Conservation (phyloP, 2,329 filamentous ascomycete species). For the Diaporthe caulivora region DNA sequence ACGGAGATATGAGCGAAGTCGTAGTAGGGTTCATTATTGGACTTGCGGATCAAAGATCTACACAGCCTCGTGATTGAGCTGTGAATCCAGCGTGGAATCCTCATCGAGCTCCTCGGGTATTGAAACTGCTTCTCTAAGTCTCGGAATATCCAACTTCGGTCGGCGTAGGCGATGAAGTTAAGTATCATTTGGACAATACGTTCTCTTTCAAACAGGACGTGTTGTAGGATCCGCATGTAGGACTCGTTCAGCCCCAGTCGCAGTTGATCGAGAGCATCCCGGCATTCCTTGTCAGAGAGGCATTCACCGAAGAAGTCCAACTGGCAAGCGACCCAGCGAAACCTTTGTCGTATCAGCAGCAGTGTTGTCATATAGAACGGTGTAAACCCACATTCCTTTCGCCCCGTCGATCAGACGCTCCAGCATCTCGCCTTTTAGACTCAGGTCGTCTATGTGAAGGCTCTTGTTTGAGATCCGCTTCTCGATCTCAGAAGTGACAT, state of each 20-base stretch:
- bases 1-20: constrained; percentile 24
- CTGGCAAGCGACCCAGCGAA: constrained; percentile 30
- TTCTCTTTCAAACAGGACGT: background rate
- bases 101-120: background rate
- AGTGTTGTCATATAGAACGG: too few species aligned
- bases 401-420: background rate
- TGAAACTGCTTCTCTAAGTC: background rate
- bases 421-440: constrained; percentile 2
- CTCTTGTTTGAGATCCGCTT: background rate
- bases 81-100: background rate
- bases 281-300: background rate
- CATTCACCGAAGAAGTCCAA: background rate
- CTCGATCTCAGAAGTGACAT: constrained; percentile 23
- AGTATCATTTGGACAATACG: background rate
- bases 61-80: background rate
- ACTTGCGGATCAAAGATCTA: background rate
- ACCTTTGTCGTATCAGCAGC: background rate
- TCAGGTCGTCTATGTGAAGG: background rate
- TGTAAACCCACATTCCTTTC: constrained; percentile 6
- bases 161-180: background rate
- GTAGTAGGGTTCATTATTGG: background rate
- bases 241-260: constrained; percentile 12
- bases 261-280: background rate
- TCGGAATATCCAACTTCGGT: background rate
- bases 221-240: background rate